Evolutionary conservation across 139 green algal species (phyloP).

Genomic region (Gonium pectorale): DNA sequence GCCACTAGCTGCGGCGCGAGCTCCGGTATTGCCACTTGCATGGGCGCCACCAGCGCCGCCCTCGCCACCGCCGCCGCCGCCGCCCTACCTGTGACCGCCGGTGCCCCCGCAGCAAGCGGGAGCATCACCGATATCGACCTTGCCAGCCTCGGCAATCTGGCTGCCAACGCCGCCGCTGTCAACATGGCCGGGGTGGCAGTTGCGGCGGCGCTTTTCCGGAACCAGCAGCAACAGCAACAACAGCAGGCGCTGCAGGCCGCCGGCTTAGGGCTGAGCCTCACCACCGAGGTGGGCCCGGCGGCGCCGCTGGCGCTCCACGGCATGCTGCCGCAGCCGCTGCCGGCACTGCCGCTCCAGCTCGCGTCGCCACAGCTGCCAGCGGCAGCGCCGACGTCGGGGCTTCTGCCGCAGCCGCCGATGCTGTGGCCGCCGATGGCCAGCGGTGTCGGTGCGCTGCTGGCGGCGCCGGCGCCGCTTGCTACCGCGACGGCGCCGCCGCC

Average conservation of each 20-base stretch:
- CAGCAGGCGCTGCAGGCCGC: background rate
- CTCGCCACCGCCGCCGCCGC: background rate
- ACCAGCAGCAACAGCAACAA: background rate
- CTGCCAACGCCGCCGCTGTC: background rate
- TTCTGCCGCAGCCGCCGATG: background rate
- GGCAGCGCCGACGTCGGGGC: no score
- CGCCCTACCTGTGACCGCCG: background rate
- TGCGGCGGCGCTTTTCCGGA: background rate
- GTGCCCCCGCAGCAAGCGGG: background rate
- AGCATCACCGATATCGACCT: background rate
- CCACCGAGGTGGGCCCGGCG: background rate
- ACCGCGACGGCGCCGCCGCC: background rate
- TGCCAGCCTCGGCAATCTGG: background rate
- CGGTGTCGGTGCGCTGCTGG: background rate
- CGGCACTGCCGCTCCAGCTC: background rate
- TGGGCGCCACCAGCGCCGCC: background rate
- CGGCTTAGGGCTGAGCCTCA: background rate
- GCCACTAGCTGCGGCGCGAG: background rate
- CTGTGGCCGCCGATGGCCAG: background rate
- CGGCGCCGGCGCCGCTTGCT: background rate
- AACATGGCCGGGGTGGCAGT: background rate
- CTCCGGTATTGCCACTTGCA: background rate
- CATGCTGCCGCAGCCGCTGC: background rate
- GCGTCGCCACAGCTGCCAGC: no score
- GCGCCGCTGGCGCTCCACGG: background rate